phyloP scores from a whole-genome alignment of 768 basidiomycete species.

The Tremella mesenterica region DNA sequence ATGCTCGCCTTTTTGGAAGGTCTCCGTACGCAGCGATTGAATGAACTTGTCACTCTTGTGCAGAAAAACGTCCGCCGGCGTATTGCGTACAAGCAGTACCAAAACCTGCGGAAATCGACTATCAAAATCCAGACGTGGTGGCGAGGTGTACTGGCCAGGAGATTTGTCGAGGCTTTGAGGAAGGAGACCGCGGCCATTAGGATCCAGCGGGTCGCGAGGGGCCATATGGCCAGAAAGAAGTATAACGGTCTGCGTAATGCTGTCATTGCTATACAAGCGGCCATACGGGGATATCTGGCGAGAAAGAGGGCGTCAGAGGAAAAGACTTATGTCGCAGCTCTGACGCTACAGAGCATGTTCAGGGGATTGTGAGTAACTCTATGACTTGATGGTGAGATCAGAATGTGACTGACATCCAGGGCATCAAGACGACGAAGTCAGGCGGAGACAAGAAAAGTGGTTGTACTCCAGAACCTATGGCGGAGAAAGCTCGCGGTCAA shows the following conservation, averaged over 20 bases:
- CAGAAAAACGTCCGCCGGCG: constrained; percentile 93
- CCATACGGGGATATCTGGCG: constrained; percentile 40
- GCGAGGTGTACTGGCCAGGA: constrained; percentile 72
- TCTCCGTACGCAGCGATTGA: constrained; percentile 75
- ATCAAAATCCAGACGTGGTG: constrained; percentile 90
- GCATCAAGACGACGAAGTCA: constrained; percentile 28
- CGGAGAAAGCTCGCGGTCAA: constrained; percentile 79
- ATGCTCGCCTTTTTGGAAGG: constrained; percentile 95
- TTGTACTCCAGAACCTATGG: constrained; percentile 83
- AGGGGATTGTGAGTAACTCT: constrained; percentile 69
- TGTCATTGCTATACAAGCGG: constrained; percentile 67
- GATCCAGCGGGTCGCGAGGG: constrained; percentile 64
- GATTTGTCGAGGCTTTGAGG: constrained; percentile 61
- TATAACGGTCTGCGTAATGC: constrained; percentile 59
- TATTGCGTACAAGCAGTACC: constrained; percentile 74
- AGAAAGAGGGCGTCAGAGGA: constrained; percentile 46
- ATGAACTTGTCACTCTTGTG: constrained; percentile 83
- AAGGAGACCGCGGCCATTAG: constrained; percentile 65
- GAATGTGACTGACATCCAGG: constrained; percentile 14
- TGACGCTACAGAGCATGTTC: constrained; percentile 66
- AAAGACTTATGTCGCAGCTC: constrained; percentile 57
- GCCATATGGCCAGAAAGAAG: constrained; percentile 62
- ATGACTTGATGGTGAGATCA: constrained; percentile 26
- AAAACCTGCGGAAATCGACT: constrained; percentile 59
- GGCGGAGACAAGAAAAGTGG: constrained; percentile 53